These are phyloP conservation scores for Fusarium sp. DNA, from an alignment of 2,329 filamentous ascomycete species.

Conservation along the genomic window DNA sequence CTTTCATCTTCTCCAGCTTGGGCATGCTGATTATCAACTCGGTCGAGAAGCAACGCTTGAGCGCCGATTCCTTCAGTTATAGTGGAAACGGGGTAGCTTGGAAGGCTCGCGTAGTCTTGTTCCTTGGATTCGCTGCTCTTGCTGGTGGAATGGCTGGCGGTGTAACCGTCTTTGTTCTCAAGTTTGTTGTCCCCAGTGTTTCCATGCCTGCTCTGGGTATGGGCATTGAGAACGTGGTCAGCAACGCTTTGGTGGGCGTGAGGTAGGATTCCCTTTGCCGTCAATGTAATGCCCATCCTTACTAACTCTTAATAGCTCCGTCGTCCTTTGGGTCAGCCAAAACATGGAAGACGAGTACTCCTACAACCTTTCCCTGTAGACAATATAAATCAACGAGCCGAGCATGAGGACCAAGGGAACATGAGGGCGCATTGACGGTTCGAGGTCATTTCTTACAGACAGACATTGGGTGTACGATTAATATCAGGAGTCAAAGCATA, in stretches of 20 bases:
- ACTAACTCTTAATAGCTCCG: conserved; percentile 60
- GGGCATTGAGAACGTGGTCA: conserved; percentile 75
- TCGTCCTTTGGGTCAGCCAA: conserved; percentile 76
- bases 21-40: conserved; percentile 80
- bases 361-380: conserved; percentile 72
- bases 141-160: conserved; percentile 77
- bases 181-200: conserved; percentile 69
- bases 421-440: conserved; percentile 21
- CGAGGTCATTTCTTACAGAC: conserved; percentile 5
- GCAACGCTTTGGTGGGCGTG: conserved; percentile 72
- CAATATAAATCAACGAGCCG: neutral
- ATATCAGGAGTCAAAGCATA: conserved; percentile 10
- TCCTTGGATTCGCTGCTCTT: conserved; percentile 73
- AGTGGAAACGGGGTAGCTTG: conserved; percentile 72
- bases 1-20: conserved; percentile 73
- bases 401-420: conserved; percentile 1
- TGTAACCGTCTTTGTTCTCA: conserved; percentile 75
- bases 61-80: conserved; percentile 72
- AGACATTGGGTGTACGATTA: conserved; percentile 33
- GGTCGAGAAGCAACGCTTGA: conserved; percentile 74
- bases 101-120: conserved; percentile 76
- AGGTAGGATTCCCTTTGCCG: conserved; percentile 57
- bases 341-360: conserved; percentile 80
- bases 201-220: conserved; percentile 71
- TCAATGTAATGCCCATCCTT: neutral